Evolutionary conservation across 176 grass and related monocot species (phyloP), one percentile per base, ranked within the genome.

Genomic region (Triticum turgidum): DNA sequence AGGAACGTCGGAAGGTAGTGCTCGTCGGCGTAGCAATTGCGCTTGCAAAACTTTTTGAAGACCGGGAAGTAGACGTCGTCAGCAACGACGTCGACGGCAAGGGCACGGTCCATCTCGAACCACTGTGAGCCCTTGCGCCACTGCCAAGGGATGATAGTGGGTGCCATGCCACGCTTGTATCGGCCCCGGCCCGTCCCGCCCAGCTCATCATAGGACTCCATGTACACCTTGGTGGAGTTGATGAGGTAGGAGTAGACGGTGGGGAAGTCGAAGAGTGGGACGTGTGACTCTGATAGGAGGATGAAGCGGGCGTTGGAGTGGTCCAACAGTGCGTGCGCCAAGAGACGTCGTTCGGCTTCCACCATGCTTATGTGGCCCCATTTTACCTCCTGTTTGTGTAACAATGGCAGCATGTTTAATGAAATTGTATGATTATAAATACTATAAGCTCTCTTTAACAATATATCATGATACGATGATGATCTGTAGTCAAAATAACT

Each of bases 71-170:
- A 93, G 17, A 82, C 27, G 24, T 20, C 11, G 29, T 96, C 91
- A 9, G 82, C 70, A 76, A 96, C 25, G 5, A 93, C 49, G 9
- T 88, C 85, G 11, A 30, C 13, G 2, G 94, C 87, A 17, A 96
- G 71, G 2, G 2, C 5, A 5, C 94, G 89, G 52, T 96, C 91
- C 1, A 93, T 21, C 41, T 96, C 94, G 17, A 96, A 96, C 94
- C 94, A 96, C 63, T 96, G 87, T 0, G 94, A 96, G 24, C 94
- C 91, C 81, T 96, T 96, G 49, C 94, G 81, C 94, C 91, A 96
- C 85, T 96, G 91, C 1, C 10, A 4, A 1, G 38, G 13, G 8
- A 79, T 7, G 1, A 96, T 61, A 3, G 24, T 2, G 3, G 91
- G 89, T 27, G 47, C 32, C 94, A 96, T 96, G 25, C 42, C 44